A percentile compares a stretch with the other conserved stretches of the same genome.
These are phyloP conservation scores for Melampsora larici-populina DNA, from an alignment of 1,284 basidiomycete species.

Conservation along the genomic window DNA sequence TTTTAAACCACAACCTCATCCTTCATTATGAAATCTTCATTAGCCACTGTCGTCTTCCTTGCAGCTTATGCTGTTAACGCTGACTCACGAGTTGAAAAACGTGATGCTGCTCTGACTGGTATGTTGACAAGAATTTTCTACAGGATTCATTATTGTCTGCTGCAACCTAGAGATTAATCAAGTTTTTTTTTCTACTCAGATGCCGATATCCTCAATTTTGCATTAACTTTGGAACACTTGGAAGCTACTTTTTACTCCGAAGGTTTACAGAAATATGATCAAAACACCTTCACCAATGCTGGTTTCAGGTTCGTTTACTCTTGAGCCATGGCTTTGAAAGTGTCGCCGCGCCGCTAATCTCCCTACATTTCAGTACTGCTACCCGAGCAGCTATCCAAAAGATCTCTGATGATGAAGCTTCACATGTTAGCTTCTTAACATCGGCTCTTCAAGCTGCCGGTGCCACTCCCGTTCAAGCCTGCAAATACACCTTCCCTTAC, in stretches of 20 bases:
- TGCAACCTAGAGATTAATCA: neutral
- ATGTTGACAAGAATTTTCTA: neutral
- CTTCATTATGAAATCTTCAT: neutral
- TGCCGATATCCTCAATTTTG: slow-evolving; percentile 60
- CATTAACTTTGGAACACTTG: too few species aligned
- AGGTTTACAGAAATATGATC: slow-evolving; percentile 45
- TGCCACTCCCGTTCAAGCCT: slow-evolving; percentile 59
- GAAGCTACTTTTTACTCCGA: slow-evolving; percentile 64
- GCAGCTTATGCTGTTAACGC: neutral
- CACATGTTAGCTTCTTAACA: slow-evolving; percentile 59
- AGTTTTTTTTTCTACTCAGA: slow-evolving; percentile 44
- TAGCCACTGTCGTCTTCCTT: neutral
- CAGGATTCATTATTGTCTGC: neutral
- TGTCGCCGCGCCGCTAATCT: neutral
- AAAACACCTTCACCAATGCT: slow-evolving; percentile 60
- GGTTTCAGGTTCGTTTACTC: slow-evolving; percentile 55
- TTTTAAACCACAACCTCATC: neutral
- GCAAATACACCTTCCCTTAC: slow-evolving; percentile 60
- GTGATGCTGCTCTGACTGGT: neutral
- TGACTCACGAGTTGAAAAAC: neutral
- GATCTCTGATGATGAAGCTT: slow-evolving; percentile 64
- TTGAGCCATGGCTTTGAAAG: neutral
- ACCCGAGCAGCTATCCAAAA: slow-evolving; percentile 51
- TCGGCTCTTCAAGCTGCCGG: slow-evolving; percentile 58
- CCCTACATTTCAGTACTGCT: neutral